Evolutionary conservation across 805 yeast genomes (phyloP), one percentile per base, ranked within the genome.

Genomic region (Candida montana): DNA sequence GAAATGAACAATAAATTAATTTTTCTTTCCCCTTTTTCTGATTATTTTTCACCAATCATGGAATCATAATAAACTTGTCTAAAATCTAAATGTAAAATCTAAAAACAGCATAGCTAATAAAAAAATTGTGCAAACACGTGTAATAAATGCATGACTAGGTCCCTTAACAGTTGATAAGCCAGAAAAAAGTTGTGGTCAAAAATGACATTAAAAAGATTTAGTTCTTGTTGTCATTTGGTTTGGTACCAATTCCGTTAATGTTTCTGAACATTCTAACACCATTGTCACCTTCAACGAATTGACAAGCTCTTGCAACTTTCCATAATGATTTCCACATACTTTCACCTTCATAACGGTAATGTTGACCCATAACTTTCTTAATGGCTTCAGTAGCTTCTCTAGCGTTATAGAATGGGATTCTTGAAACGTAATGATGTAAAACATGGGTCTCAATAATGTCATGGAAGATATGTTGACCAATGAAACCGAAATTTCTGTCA

Each of bases 391-490:
- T 72, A 37, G 84, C 93, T 57, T 77, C 79, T 61, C 91, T 72
- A 21, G 82, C 95, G 53, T 85, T 81, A 73, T 87, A 87, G 68
- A 86, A 86, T 34, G 95, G 95, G 52, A 87, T 84, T 63, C 95
- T 72, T 11, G 90, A 81, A 49, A 77, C 80, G 63, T 76, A 87
- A 66, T 87, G 95, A 68, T 87, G 95, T 54, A 83, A 72, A 39
- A 87, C 95, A 61, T 87, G 95, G 40, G 95, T 87, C 68, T 87
- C 95, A 57, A 86, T 85, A 57, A 87, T 87, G 62, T 83, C 95
- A 64, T 87, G 95, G 79, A 86, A 82, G 56, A 85, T 69, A 72
- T 77, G 77, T 61, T 75, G 72, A 43, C 82, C 83, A 40, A 77
- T 58, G 45, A 77, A 75, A 10, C 82, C 82, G 56, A 70, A 77